These are phyloP conservation scores for Fusarium pseudoanthophilum DNA, from an alignment of 2,329 filamentous ascomycete genomes.

Conservation along the genomic window DNA sequence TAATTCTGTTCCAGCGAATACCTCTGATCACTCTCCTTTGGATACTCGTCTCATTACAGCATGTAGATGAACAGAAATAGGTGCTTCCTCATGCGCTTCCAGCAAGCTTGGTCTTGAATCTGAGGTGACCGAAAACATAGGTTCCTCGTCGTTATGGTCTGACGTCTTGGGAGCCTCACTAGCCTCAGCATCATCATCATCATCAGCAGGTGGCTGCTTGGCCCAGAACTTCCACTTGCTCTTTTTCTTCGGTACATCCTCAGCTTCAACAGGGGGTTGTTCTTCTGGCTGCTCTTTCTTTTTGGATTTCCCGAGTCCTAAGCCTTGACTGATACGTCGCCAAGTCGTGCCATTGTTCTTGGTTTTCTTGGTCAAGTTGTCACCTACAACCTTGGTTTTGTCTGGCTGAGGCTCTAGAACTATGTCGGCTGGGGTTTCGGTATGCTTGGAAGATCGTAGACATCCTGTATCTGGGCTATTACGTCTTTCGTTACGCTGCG, in stretches of 20 bases:
- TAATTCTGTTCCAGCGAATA: neutral
- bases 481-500: neutral
- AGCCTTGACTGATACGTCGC: conserved; percentile 12
- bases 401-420: neutral
- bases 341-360: conserved; percentile 1
- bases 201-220: neutral
- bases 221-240: conserved; percentile 29
- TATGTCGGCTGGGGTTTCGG: neutral
- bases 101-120: neutral
- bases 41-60: conserved; percentile 10
- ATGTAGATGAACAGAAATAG: neutral
- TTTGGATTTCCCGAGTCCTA: conserved; percentile 9
- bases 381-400: neutral
- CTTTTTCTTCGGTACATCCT: neutral
- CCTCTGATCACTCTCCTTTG: neutral
- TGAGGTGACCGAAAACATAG: neutral
- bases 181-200: neutral
- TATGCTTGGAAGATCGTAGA: neutral
- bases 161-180: neutral
- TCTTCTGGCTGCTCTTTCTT: neutral
- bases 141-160: neutral
- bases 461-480: neutral
- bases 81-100: neutral
- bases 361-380: conserved; percentile 17
- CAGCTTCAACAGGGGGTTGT: neutral